Base-by-base conservation (phyloP, 305 asterid species). In the Lippia alba region DNA sequence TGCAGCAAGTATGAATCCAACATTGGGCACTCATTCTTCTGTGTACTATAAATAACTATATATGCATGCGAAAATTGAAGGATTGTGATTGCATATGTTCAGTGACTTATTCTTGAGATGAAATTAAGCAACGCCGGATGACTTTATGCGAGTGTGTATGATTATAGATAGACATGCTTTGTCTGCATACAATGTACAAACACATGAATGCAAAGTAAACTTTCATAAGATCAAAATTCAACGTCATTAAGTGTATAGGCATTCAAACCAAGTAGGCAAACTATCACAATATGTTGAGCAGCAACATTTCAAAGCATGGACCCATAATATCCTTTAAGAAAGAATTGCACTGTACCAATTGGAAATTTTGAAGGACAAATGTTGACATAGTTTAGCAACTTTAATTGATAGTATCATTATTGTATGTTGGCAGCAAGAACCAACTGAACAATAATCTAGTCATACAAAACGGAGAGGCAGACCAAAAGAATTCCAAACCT, bases 401-500 rank as follows among this genome's bases (percentile, higher is more conserved):
- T 61, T 50, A 61, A 49, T 69, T 53, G 24, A 65, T 5, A 24
- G 50, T 24, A 24, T 41, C 57, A n/a, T 12, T 51, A 64, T 49
- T 12, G 46, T 33, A 7, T 49, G 24, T 39, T 10, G 61, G 6
- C 65, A 33, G 48, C 55, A 66, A 59, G 63, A 60, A 50, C 11
- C 62, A 50, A 66, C 18, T 51, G 45, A 66, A 59, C 49, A 60
- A 60, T 74, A 70, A 70, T 59, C 61, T 7, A 75, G 55, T 55
- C 50, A 60, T 39, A 71, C n/a, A 53, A 32, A 36, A 70, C 65
- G 60, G 64, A 49, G 49, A 55, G 14, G 18, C 71, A 32, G 50
- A 58, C 12, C 12, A 40, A n/a, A 64, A 69, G 63, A 55, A 66
- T 61, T 57, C 65, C 71, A 71, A 67, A 94, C 99, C 98, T 92